Percentiles rank a stretch among this genome's conserved stretches.
These are phyloP conservation scores for Venturiaceae sp. DNA, from an alignment of 2,329 filamentous ascomycete species.

Conservation along the genomic window DNA sequence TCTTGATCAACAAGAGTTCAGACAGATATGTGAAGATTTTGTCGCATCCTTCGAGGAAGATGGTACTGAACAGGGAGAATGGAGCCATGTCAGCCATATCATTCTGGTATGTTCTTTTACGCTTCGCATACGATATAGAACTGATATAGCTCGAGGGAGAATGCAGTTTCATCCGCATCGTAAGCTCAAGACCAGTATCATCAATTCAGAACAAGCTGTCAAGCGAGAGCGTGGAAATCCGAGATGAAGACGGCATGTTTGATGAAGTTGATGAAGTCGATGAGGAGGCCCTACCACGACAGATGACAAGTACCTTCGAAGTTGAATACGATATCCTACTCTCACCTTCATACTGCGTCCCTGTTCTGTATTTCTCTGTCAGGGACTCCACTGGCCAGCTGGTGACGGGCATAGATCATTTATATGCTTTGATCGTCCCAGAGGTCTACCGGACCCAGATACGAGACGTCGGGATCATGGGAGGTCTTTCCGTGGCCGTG, in stretches of 20 bases:
- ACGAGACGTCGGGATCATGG: slow-evolving; percentile 52
- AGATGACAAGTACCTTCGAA: not conserved
- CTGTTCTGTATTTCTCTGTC: slow-evolving; percentile 67
- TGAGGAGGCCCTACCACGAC: not conserved
- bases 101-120: not conserved
- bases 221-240: not conserved
- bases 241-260: not conserved
- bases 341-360: slow-evolving; percentile 65
- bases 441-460: slow-evolving; percentile 53
- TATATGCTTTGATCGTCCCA: slow-evolving; percentile 64
- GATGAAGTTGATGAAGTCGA: not conserved
- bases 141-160: no score
- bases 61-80: not conserved
- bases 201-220: not conserved
- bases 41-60: not conserved
- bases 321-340: slow-evolving; percentile 66
- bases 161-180: not conserved
- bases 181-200: not conserved
- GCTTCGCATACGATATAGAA: not conserved
- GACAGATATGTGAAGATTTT: not conserved
- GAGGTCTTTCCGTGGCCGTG: slow-evolving; percentile 69
- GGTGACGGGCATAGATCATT: slow-evolving; percentile 54
- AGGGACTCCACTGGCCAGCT: slow-evolving; percentile 47
- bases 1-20: not conserved
- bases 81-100: not conserved